Evolutionary conservation across 2,329 filamentous ascomycete species (phyloP).

Genomic region (Nemania diffusa): DNA sequence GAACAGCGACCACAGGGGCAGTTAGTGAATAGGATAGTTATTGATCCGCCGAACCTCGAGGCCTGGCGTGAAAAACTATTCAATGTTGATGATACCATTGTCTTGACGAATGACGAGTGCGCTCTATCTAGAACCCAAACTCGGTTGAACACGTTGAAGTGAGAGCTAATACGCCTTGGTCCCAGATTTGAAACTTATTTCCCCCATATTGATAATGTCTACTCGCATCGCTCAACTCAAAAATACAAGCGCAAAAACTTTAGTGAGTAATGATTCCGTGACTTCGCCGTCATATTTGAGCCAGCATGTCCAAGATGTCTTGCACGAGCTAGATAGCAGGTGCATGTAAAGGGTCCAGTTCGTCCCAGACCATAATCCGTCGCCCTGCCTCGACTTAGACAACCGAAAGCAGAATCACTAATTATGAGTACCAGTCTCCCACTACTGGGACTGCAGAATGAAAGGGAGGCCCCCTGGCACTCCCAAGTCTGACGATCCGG

Average conservation of each 20-base stretch:
- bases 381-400: not conserved
- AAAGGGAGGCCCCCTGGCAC: conserved; percentile 83
- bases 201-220: conserved; percentile 85
- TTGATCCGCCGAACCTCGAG: conserved; percentile 73
- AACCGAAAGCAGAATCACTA: conserved; percentile 7
- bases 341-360: not conserved
- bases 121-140: conserved; percentile 16
- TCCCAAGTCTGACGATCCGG: conserved; percentile 80
- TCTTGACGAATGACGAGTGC: conserved; percentile 78
- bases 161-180: conserved; percentile 34
- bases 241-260: conserved; percentile 85
- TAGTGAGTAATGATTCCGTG: conserved; percentile 48
- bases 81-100: conserved; percentile 77
- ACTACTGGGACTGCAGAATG: conserved; percentile 86
- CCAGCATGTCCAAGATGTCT: not conserved
- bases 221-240: conserved; percentile 85
- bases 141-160: conserved; percentile 9
- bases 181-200: conserved; percentile 81
- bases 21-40: conserved; percentile 65
- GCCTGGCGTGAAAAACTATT: conserved; percentile 79
- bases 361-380: not conserved
- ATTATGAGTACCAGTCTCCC: conserved; percentile 61
- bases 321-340: not conserved
- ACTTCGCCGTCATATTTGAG: not conserved
- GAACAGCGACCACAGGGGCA: conserved; percentile 62